phyloP scores from a whole-genome alignment of 2,329 filamentous ascomycete genomes.

The Colletotrichum chlorophyti region DNA sequence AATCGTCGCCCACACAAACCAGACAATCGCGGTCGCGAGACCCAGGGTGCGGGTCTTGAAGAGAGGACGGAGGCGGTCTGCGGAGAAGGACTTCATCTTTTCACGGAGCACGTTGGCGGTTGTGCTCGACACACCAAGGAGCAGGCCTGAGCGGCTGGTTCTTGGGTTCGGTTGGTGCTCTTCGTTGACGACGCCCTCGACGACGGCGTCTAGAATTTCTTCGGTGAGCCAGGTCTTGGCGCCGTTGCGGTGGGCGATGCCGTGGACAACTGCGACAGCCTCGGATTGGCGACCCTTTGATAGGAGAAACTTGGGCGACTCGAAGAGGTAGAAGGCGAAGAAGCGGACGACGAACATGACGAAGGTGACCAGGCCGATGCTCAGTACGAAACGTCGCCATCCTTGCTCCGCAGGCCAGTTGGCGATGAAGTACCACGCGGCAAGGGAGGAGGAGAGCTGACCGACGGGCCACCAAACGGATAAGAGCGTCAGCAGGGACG shows the following conservation, averaged over 20 bases:
- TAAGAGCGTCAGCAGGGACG: conserved; percentile 77
- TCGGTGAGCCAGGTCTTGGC: conserved; percentile 78
- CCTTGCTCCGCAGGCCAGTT: conserved; percentile 73
- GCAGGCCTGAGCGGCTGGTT: neutral
- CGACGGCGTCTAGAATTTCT: conserved; percentile 67
- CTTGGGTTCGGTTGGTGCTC: neutral
- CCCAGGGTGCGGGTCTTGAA: conserved; percentile 62
- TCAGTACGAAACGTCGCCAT: conserved; percentile 77
- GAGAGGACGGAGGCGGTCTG: conserved; percentile 70
- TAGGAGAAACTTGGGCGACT: conserved; percentile 85
- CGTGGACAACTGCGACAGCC: conserved; percentile 81
- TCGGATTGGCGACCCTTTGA: conserved; percentile 78
- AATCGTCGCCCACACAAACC: conserved; percentile 84
- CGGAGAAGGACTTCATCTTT: conserved; percentile 71
- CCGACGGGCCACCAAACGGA: conserved; percentile 89
- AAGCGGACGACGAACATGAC: conserved; percentile 81
- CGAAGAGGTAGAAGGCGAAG: conserved; percentile 81
- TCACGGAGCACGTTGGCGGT: conserved; percentile 56
- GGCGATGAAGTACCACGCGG: conserved; percentile 80
- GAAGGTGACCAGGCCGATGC: conserved; percentile 76
- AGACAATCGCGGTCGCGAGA: conserved; percentile 63
- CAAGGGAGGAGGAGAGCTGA: conserved; percentile 73
- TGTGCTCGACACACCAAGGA: conserved; percentile 25
- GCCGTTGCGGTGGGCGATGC: conserved; percentile 75
- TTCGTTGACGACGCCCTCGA: conserved; percentile 36